phyloP scores from a whole-genome alignment of 2,329 filamentous ascomycete genomes.

The Coniella vitis region DNA sequence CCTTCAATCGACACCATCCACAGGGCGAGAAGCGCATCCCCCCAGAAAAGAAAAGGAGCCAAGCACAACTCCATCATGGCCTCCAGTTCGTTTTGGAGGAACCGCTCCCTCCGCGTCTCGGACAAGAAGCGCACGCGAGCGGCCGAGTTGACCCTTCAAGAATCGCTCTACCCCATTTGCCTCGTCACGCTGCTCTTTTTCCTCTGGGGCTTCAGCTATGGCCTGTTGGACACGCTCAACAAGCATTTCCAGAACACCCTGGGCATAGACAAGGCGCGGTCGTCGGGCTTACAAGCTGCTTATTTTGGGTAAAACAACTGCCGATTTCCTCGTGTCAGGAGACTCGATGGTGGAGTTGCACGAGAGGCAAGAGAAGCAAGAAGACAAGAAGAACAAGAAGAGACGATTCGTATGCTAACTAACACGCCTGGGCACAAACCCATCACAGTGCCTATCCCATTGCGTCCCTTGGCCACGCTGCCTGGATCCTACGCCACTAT shows the following conservation, averaged over 20 bases:
- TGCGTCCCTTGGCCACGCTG: conserved; percentile 59
- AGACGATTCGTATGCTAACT: too few species aligned
- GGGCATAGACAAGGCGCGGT: conserved; percentile 47
- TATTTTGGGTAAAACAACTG: conserved; percentile 50
- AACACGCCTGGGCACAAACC: too few species aligned
- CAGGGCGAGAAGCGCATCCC: too few species aligned
- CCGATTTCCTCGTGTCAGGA: too few species aligned
- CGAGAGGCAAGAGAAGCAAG: too few species aligned
- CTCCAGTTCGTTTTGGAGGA: conserved; percentile 36
- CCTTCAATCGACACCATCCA: too few species aligned
- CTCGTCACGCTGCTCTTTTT: conserved; percentile 62
- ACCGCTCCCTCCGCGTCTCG: conserved; percentile 37
- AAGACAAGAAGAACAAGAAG: too few species aligned
- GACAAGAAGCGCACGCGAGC: conserved; percentile 35
- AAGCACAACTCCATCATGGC: conserved; percentile 30
- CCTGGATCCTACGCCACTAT: conserved; percentile 58
- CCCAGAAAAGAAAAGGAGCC: neutral
- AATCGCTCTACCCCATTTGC: conserved; percentile 59
- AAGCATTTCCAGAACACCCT: conserved; percentile 53
- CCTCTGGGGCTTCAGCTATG: conserved; percentile 55
- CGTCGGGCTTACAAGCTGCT: conserved; percentile 55
- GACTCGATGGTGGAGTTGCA: too few species aligned
- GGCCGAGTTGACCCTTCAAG: conserved; percentile 54
- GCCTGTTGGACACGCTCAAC: conserved; percentile 46
- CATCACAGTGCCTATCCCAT: conserved; percentile 55